Evolutionary conservation across 306 rosid genomes (phyloP), one percentile per base, ranked within the genome.

Genomic region (Gleditsia sinensis): DNA sequence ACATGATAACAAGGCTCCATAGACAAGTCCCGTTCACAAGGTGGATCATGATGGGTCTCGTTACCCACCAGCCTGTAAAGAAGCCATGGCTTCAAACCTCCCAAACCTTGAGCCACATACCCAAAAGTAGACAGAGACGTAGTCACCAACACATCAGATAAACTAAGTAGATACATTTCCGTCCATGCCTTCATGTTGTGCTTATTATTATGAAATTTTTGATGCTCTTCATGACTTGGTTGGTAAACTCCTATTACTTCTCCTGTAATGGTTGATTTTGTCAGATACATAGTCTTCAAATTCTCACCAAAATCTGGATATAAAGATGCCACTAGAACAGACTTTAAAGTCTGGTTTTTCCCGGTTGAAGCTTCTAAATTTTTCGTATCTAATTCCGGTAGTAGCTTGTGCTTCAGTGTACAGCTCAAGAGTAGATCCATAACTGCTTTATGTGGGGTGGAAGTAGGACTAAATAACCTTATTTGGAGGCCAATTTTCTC

Each of bases 91-190:
- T 54, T 79, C 71, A 85, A 36, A 16, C 84, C 86, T 0, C 83
- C 84, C 34, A 85, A 82, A 71, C 89, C 69, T 67, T 85, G 89
- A n/a, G 89, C 86, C 17, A 85, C 84, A 19, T 85, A 85, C 59
- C 89, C 89, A 21, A 82, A 85, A 7, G 89, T 72, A 0, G 89
- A 85, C 74, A 79, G 60, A 17, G 89, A 85, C 28, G 86, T 85
- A 19, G 89, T 82, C 61, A 85, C 78, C 81, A 85, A 43, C 51
- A 72, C 74, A 66, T 85, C 84, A 1, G 76, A 68, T 48, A 82
- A 49, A 55, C 86, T 85, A 24, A 82, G 75, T 7, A 85, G 54
- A 19, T 82, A 85, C 81, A 85, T 85, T 42, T 85, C 89, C 0
- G 89, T 74, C 78, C 75, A 71, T 42, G 89, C 89, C 83, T 82